Base-by-base conservation (phyloP, 345 rosid genomes). In the Rhizophora mangle region DNA sequence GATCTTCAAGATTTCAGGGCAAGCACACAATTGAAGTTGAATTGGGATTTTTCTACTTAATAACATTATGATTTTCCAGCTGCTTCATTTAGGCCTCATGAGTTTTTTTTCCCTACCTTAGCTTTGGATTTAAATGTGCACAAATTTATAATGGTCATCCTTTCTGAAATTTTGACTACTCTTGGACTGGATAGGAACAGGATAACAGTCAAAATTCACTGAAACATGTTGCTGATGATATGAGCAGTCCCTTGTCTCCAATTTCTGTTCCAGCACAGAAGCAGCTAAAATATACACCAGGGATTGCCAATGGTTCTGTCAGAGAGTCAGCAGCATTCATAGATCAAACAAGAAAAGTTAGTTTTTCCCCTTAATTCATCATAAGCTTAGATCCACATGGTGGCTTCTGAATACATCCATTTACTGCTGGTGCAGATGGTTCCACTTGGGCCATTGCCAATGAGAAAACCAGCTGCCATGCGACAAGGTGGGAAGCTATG, bases 401-500 rank as follows among this genome's bases (percentile, higher is more conserved):
- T 64, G 71, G 52, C 43, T 64, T 73, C 73, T 69, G 55, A 73
- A 39, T 60, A 59, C 20, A n/a, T 43, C 29, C 49, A 22, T 63
- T 69, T 63, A 20, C 65, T 65, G 64, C 49, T 72, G 21, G 37
- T 79, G 78, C 90, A 95, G 99, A 95, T 89, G 99, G 79, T 95
- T 69, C 96, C 98, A 9, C 75, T 90, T 73, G 96, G 90, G 61
- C 97, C 87, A 69, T 70, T 85, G 68, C 84, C 99, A 7, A 85
- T 78, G 85, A 90, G 82, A 72, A 95, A 81, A 80, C 73, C 86
- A 76, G 85, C 88, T 58, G 85, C 82, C 24, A 72, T 84, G 30
- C 91, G 96, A 60, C 83, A 89, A 76, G 86, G 91, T 71, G 98
- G 97, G 70, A 95, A 86, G 76, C 84, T 95, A 64, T 92, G 99